phyloP scores from a whole-genome alignment of 2,329 filamentous ascomycete species.

The Emergomyces pasteurianus region DNA sequence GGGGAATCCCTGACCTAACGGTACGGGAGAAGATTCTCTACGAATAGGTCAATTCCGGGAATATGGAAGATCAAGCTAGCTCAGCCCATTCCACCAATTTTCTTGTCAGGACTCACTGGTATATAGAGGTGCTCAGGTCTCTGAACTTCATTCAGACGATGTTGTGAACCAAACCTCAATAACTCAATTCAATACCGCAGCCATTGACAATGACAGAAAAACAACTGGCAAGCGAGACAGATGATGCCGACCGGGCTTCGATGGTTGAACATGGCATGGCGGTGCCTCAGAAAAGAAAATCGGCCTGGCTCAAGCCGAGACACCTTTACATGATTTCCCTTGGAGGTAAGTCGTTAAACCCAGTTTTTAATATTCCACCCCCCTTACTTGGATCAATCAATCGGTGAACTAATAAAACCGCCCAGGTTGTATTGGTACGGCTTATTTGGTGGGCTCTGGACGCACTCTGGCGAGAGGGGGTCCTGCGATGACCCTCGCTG shows the following conservation, averaged over 20 bases:
- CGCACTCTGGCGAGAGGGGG: constrained; percentile 2
- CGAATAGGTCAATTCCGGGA: not conserved
- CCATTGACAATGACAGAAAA: not conserved
- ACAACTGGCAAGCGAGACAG: not conserved
- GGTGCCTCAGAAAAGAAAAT: not conserved
- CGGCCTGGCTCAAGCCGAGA: not conserved
- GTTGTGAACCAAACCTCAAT: not conserved
- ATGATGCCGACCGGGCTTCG: not conserved
- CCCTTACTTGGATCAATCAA: not conserved
- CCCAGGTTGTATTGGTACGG: not conserved
- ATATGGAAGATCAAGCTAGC: not conserved
- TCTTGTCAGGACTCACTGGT: not conserved
- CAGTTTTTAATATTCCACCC: not conserved
- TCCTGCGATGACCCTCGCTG: not conserved
- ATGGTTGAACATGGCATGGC: not conserved
- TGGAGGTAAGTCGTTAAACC: not conserved
- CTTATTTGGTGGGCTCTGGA: constrained; percentile 4
- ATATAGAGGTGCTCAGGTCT: not conserved
- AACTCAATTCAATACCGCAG: not conserved
- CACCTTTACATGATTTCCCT: constrained; percentile 1
- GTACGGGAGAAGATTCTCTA: not conserved
- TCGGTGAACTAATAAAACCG: not conserved
- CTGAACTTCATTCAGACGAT: not conserved
- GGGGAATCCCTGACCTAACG: not conserved
- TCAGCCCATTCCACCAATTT: not conserved